phyloP scores from a whole-genome alignment of 2,329 filamentous ascomycete genomes.

The Aspergillus brasiliensis region DNA sequence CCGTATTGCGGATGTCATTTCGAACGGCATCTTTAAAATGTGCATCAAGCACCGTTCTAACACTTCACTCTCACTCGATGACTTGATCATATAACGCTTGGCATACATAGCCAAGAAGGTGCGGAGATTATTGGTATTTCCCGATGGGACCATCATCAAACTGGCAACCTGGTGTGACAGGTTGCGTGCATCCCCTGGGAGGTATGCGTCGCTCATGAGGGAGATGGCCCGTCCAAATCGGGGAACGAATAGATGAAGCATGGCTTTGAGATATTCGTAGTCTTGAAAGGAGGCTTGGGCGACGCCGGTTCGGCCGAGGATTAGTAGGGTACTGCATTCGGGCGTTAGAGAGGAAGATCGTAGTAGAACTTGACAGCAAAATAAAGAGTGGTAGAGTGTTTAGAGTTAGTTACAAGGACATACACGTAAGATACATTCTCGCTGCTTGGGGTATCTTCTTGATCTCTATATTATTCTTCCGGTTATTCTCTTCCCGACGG shows the following conservation, averaged over 20 bases:
- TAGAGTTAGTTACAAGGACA: background rate
- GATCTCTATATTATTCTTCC: too few species aligned
- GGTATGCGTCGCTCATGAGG: background rate
- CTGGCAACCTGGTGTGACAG: background rate
- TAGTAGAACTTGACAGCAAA: too few species aligned
- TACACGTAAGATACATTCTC: background rate
- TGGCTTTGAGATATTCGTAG: slow-evolving; percentile 2
- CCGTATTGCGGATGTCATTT: slow-evolving; percentile 8
- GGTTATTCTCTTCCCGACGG: too few species aligned
- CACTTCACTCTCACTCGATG: background rate
- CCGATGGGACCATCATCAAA: background rate
- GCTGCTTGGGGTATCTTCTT: background rate
- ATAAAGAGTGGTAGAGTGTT: too few species aligned
- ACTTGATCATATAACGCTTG: slow-evolving; percentile 6
- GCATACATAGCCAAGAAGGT: background rate
- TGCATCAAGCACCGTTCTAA: slow-evolving; percentile 12
- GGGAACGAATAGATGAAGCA: slow-evolving; percentile 6
- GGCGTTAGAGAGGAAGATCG: background rate
- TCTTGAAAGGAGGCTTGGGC: background rate
- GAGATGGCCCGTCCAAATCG: background rate
- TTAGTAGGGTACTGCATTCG: background rate
- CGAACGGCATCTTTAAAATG: slow-evolving; percentile 16
- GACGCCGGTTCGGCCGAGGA: slow-evolving; percentile 6
- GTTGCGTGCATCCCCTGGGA: slow-evolving; percentile 3
- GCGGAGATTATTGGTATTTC: background rate